phyloP scores from a whole-genome alignment of 2,329 filamentous ascomycete species.

The Ophiostoma australiae region DNA sequence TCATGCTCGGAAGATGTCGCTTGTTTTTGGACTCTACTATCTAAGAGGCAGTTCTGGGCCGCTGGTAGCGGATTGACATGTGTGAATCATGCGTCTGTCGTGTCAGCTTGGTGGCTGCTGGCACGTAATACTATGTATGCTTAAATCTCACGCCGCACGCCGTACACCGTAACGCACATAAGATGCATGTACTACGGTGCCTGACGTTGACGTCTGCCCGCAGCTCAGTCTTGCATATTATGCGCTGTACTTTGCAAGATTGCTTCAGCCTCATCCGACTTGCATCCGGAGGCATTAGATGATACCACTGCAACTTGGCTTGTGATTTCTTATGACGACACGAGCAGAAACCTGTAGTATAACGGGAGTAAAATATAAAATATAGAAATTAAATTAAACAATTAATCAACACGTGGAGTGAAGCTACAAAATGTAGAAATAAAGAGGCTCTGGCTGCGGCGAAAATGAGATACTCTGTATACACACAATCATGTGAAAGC shows the following conservation, averaged over 20 bases:
- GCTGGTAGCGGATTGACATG: not conserved
- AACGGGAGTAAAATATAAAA: too few relatives aligned
- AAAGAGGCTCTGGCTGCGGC: too few relatives aligned
- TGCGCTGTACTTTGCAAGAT: not conserved
- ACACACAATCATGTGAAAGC: not conserved
- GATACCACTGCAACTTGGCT: not conserved
- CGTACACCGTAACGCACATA: not conserved
- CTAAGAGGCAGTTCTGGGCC: not conserved
- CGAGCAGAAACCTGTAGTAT: too few relatives aligned
- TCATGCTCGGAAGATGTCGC: not conserved
- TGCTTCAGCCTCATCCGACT: not conserved
- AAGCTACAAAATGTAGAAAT: not conserved
- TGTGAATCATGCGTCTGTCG: conserved; percentile 4
- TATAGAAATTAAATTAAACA: too few relatives aligned
- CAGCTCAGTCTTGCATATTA: not conserved
- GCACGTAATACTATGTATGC: too few relatives aligned
- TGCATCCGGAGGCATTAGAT: too few relatives aligned
- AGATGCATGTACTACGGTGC: not conserved
- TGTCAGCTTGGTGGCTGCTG: not conserved
- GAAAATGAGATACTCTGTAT: not conserved
- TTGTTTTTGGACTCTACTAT: not conserved
- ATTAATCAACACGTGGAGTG: not conserved
- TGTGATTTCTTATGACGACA: not conserved
- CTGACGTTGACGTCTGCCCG: not conserved
- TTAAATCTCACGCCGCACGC: not conserved